These are phyloP conservation scores for Sclerotinia glacialis DNA, from an alignment of 2,329 filamentous ascomycete genomes.

Conservation along the genomic window DNA sequence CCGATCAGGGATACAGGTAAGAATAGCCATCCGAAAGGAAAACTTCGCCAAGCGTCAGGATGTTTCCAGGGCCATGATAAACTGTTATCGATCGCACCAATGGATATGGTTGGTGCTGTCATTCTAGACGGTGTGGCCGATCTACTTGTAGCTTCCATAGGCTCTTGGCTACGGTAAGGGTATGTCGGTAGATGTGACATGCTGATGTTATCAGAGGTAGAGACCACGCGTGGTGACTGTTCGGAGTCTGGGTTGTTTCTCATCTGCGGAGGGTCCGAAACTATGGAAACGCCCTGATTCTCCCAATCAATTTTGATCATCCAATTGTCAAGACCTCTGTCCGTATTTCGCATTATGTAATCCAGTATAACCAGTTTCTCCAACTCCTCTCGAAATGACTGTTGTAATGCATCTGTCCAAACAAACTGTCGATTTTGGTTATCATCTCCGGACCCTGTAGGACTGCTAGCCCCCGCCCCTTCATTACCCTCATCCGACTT, in stretches of 20 bases:
- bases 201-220: conserved; percentile 39
- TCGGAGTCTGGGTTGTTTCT: conserved; percentile 56
- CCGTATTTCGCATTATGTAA: conserved; percentile 99
- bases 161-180: conserved; percentile 75
- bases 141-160: conserved; percentile 72
- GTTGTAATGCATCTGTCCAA: conserved; percentile 86
- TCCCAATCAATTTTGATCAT: conserved; percentile 97
- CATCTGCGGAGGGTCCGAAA: conserved; percentile 73
- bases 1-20: conserved; percentile 94
- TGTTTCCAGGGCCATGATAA: conserved; percentile 80
- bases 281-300: conserved; percentile 77
- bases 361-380: conserved; percentile 97
- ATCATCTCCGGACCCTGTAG: conserved; percentile 33
- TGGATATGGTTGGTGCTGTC: conserved; percentile 53
- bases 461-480: conserved; percentile 49
- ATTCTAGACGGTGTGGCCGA: conserved; percentile 41
- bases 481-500: conserved; percentile 59
- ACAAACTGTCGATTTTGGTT: conserved; percentile 52
- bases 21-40: conserved; percentile 98
- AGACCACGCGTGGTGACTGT: conserved; percentile 49
- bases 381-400: conserved; percentile 89
- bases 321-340: conserved; percentile 96
- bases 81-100: conserved; percentile 97
- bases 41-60: conserved; percentile 76
- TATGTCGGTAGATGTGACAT: conserved; percentile 44